Percentiles rank a stretch among this genome's conserved stretches.
Conservation (phyloP, 176 grass and related monocot species). For the Metroxylon sagu region DNA sequence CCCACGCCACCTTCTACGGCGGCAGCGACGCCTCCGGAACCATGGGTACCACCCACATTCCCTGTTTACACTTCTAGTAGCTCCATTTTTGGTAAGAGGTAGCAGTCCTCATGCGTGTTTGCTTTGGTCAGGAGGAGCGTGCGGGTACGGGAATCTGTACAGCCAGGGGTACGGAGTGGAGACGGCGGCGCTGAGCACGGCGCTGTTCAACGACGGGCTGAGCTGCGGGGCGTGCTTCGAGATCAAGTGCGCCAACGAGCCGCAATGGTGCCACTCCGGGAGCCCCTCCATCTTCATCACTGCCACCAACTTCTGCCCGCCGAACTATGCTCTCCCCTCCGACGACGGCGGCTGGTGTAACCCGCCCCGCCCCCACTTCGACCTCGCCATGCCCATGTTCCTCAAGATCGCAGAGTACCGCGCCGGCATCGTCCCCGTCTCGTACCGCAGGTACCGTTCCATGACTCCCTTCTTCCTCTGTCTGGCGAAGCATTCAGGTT, state of each 20-base stretch:
- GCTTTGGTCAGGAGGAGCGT: conserved; percentile 1
- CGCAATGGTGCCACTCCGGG: not conserved
- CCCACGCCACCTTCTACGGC: conserved; percentile 26
- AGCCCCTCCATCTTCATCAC: conserved; percentile 8
- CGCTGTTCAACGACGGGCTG: conserved; percentile 5
- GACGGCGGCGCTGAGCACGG: conserved; percentile 14
- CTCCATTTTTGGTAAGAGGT: not conserved
- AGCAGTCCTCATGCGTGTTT: not conserved
- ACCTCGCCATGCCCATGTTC: conserved; percentile 17
- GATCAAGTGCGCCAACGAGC: conserved; percentile 1
- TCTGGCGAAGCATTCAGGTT: too few relatives aligned
- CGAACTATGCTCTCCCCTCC: conserved; percentile 11
- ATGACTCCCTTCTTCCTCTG: too few relatives aligned
- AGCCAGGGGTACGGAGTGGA: conserved; percentile 10
- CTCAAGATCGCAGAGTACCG: conserved; percentile 12
- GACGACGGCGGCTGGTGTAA: conserved; percentile 12
- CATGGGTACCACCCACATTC: conserved; percentile 7
- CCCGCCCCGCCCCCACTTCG: conserved; percentile 13
- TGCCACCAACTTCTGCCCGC: conserved; percentile 13
- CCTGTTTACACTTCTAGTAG: too few relatives aligned
- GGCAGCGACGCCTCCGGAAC: conserved; percentile 23
- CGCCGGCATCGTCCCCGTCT: conserved; percentile 12
- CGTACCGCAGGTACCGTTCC: conserved; percentile 4
- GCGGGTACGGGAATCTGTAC: conserved; percentile 13
- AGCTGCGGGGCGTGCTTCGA: conserved; percentile 16